These are phyloP conservation scores for Trichosporon faecale DNA, from an alignment of 1,284 basidiomycete genomes.

Conservation along the genomic window DNA sequence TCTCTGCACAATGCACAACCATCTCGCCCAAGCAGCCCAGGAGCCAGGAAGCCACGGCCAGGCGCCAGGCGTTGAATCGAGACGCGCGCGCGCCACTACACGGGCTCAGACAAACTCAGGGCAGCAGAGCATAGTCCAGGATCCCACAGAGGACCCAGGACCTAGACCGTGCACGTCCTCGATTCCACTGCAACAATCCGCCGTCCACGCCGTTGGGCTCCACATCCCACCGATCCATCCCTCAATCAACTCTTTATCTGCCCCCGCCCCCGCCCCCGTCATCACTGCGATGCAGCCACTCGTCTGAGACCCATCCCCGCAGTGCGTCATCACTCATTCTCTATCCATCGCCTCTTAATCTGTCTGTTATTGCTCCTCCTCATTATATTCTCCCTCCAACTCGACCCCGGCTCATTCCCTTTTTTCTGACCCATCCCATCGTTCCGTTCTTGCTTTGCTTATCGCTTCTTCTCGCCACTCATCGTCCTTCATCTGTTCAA, in stretches of 20 bases:
- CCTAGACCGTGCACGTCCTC: constrained; percentile 6
- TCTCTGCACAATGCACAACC: neutral
- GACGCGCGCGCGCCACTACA: constrained; percentile 3
- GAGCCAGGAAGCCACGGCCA: no score
- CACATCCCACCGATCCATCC: neutral
- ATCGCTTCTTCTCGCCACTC: neutral
- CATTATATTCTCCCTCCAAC: neutral
- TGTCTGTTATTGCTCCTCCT: constrained; percentile 6
- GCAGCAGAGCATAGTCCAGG: neutral
- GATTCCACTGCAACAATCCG: neutral
- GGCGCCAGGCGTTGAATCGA: neutral
- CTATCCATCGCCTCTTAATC: constrained; percentile 1
- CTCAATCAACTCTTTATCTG: neutral
- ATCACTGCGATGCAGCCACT: neutral
- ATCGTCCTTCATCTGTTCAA: neutral
- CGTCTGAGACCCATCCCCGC: neutral
- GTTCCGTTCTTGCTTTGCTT: neutral
- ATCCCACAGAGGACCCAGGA: neutral
- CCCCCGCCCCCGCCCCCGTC: constrained; percentile 2
- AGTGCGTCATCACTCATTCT: constrained; percentile 1
- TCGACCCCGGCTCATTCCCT: neutral
- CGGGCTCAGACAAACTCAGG: neutral
- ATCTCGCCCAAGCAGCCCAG: neutral
- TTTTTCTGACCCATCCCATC: neutral
- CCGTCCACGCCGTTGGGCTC: constrained; percentile 1